Evolutionary conservation across 768 basidiomycete genomes (phyloP).

Genomic region (Boletus eberwhitei): DNA sequence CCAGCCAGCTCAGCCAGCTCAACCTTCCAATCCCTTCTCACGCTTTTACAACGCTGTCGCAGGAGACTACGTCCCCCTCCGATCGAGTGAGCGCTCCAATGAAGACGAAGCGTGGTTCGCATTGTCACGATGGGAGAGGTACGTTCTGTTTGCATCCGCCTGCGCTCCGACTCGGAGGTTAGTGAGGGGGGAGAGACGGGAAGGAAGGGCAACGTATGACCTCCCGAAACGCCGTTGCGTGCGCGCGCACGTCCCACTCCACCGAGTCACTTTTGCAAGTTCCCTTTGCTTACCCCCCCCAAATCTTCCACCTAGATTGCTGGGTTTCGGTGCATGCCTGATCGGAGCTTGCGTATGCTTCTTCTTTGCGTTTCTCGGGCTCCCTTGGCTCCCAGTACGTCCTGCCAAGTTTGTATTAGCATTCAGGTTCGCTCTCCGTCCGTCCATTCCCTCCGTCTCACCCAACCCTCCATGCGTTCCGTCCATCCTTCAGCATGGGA

Average conservation of each 20-base stretch:
- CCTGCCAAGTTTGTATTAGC: constrained; percentile 90
- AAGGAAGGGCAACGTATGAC: neutral
- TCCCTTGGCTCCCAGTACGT: constrained; percentile 63
- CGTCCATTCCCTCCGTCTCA: neutral
- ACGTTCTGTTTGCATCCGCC: neutral
- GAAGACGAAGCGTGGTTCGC: constrained; percentile 97
- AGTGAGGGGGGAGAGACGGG: too few relatives aligned
- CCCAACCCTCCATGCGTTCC: neutral
- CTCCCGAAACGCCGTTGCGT: neutral
- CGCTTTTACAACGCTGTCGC: constrained; percentile 86
- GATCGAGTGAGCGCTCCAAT: constrained; percentile 76
- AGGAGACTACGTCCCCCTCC: constrained; percentile 83
- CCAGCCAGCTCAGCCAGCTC: constrained; percentile 38
- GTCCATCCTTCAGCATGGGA: constrained; percentile 54
- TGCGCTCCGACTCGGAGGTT: neutral
- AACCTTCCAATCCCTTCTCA: constrained; percentile 64
- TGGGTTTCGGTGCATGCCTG: constrained; percentile 89
- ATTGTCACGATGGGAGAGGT: constrained; percentile 92
- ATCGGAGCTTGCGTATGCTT: constrained; percentile 93
- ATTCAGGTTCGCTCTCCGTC: constrained; percentile 53
- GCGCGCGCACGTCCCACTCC: too few relatives aligned
- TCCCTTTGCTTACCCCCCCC: neutral
- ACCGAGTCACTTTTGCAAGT: neutral
- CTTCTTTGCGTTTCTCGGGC: constrained; percentile 82
- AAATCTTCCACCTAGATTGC: constrained; percentile 48